phyloP scores from a whole-genome alignment of 1,284 basidiomycete genomes.

The Rhodotorula sp. region DNA sequence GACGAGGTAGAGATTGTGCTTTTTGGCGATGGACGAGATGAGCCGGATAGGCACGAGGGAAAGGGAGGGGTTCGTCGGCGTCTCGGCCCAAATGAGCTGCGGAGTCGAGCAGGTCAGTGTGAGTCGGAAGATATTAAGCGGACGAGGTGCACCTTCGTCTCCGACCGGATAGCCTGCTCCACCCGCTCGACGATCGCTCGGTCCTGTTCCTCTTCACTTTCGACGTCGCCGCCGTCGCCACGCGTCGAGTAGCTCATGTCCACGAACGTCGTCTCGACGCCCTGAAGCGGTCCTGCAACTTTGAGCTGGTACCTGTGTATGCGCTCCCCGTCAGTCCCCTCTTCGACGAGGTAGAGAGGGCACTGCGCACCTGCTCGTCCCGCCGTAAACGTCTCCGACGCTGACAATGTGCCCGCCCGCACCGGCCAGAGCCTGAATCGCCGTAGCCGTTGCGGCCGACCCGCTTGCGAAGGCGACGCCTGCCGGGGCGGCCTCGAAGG shows the following conservation, averaged over 20 bases:
- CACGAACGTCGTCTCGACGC: constrained; percentile 77
- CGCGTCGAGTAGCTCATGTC: constrained; percentile 59
- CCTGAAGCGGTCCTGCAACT: constrained; percentile 72
- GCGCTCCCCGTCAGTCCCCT: constrained; percentile 58
- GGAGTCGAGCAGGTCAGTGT: background rate
- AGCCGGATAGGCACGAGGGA: constrained; percentile 76
- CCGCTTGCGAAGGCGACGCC: constrained; percentile 84
- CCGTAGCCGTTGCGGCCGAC: constrained; percentile 79
- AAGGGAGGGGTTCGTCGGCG: constrained; percentile 92
- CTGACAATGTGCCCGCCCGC: constrained; percentile 71
- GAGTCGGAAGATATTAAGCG: too few relatives aligned
- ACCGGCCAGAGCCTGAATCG: constrained; percentile 71
- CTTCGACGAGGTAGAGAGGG: too few relatives aligned
- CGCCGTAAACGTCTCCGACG: constrained; percentile 22
- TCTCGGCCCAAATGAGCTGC: constrained; percentile 94
- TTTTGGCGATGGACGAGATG: constrained; percentile 65
- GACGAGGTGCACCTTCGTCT: constrained; percentile 71
- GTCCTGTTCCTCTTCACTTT: constrained; percentile 22
- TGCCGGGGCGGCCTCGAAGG: constrained; percentile 63
- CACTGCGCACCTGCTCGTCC: background rate
- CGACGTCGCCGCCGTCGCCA: constrained; percentile 12
- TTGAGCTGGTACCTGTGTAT: constrained; percentile 60
- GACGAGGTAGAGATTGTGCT: constrained; percentile 66
- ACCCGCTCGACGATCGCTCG: constrained; percentile 64
- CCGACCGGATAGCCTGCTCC: constrained; percentile 63